Evolutionary conservation across 108 stramenopile species (phyloP), one percentile per base, ranked within the genome.

Genomic region (Seminavis robusta): DNA sequence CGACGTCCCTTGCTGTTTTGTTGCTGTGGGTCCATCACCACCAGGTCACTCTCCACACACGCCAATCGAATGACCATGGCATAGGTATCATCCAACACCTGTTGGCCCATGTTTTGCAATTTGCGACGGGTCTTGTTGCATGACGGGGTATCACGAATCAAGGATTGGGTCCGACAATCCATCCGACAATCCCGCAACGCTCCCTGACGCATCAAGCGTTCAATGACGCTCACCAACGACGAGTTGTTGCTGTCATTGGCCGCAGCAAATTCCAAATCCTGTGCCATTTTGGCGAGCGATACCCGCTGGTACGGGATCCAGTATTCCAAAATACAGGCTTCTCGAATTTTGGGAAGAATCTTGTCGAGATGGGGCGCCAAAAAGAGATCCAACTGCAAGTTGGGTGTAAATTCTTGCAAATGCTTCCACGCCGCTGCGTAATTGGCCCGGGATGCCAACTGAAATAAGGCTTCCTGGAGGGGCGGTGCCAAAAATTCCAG

Each of bases 261-360:
- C 38, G 63, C 11, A 45, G 66, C 78, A 67, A 77, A 31, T 28
- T 44, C 57, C 43, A 59, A 77, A 25, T 71, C 61, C 4, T 61
- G 31, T 23, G 52, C 69, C 82, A 92, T 76, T n/a, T 39, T 57
- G 24, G 64, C 67, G 47, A 92, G 55, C n/a, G 65, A 63, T 2
- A 84, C 76, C 1, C 73, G 61, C 24, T 71, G 69, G 47, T 85
- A 89, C 1, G 91, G 85, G 43, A 43, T 56, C 31, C 81, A 73
- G 43, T 88, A 92, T 53, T 86, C 81, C 49, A 71, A 65, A 13
- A 92, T 55, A 58, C 81, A 84, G 23, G 61, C 62, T 47, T 86
- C 80, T 27, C 79, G 69, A 17, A 92, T 73, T 41, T 44, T 56
- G 37, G 74, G 54, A 7, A 70, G 32, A 21, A 92, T 52, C 1